Evolutionary conservation across 1,139 yeast species (phyloP), one percentile per base, ranked within the genome.

Genomic region (Kodamaea arcana): DNA sequence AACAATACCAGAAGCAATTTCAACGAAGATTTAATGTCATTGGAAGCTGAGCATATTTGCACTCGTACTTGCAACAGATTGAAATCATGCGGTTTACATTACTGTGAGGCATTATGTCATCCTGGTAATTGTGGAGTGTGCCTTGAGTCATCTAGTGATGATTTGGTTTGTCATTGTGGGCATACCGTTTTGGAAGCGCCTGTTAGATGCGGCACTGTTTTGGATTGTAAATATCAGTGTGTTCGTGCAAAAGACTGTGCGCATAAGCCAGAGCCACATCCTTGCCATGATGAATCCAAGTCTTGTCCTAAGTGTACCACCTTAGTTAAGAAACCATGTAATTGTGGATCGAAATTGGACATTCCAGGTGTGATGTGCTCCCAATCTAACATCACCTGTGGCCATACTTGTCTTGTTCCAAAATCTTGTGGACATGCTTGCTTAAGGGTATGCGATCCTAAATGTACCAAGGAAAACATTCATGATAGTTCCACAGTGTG

Each of bases 111-210:
- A 44, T 71, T 82, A 22, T 88, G 97, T 50, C 97, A 88, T 54
- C 65, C 77, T 11, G 97, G 97, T 0, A 75, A 85, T 1, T 88
- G 97, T 60, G 79, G 80, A 2, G 83, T 90, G 8, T 88, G 97
- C 54, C 57, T 85, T 33, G 95, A 87, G 49, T 83, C 95, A 4
- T 74, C 87, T 10, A 78, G 80, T 34, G 92, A 85, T 21, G 97
- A 88, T 53, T 64, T 86, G 47, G 72, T 80, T 2, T 88, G 97
- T 53, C 73, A 83, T 37, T 88, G 97, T 65, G 96, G 97, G 1
- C 70, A 74, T 40, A 88, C 97, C 0, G 69, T 82, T 3, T 65
- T 87, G 8, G 73, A 73, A 33, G 96, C 96, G 0, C 97, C 97
- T 0, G 88, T 87, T 9, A 69, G 96, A 45, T 88, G 97, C 62